phyloP scores from a whole-genome alignment of 164 flowering plant species.

The Berberis thunbergii region DNA sequence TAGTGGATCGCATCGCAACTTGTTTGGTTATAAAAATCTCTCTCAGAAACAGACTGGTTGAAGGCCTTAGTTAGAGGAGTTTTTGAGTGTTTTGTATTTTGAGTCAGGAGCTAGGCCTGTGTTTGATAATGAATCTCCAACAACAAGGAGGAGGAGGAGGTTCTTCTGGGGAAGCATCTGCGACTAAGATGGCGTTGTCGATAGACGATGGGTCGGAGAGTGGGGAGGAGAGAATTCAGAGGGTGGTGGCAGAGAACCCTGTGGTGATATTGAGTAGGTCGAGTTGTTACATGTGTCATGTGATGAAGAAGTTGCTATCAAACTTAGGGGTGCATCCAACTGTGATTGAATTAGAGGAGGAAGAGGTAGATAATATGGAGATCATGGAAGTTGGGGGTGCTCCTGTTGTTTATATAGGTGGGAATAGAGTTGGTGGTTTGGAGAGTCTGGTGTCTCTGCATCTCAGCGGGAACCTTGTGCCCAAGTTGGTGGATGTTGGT shows the following conservation, averaged over 20 bases:
- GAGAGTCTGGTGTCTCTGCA: constrained; percentile 75
- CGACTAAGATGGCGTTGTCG: constrained; percentile 4
- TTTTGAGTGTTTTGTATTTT: too few relatives aligned
- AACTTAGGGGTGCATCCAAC: constrained; percentile 79
- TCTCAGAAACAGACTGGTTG: too few relatives aligned
- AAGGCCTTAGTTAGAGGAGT: too few relatives aligned
- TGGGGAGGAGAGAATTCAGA: constrained; percentile 50
- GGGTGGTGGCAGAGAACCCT: constrained; percentile 74
- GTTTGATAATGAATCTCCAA: too few relatives aligned
- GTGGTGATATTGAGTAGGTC: constrained; percentile 73
- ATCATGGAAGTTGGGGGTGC: constrained; percentile 11
- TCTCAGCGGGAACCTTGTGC: constrained; percentile 55
- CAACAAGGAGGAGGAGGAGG: too few relatives aligned
- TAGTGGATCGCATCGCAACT: too few relatives aligned
- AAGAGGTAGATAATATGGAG: constrained; percentile 32
- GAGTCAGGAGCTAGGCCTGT: too few relatives aligned
- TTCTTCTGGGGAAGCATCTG: too few relatives aligned
- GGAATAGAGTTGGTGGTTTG: constrained; percentile 62
- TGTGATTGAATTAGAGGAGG: constrained; percentile 77
- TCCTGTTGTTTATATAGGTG: constrained; percentile 79
- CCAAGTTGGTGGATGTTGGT: constrained; percentile 59
- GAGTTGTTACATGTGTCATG: constrained; percentile 93
- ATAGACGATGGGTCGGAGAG: constrained; percentile 67
- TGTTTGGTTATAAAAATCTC: too few relatives aligned
- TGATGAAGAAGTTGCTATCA: constrained; percentile 67